Conservation (phyloP, 163 green algal species). For the Chlorella variabilis region DNA sequence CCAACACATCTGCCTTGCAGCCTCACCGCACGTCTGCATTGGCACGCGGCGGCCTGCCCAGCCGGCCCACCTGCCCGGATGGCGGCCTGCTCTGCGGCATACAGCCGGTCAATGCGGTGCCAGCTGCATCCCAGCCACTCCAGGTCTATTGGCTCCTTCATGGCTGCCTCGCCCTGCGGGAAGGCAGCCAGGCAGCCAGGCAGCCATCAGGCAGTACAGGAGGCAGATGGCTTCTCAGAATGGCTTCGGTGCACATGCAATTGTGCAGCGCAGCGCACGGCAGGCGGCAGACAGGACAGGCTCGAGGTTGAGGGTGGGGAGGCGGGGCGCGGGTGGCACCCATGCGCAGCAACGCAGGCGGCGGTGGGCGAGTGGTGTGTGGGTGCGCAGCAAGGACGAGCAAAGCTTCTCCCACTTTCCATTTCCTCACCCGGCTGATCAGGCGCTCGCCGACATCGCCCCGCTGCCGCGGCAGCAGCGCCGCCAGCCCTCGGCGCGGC, state of each 20-base stretch:
- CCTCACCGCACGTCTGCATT: no score
- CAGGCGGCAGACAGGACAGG: no score
- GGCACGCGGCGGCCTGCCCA: no score
- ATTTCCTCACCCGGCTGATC: neutral
- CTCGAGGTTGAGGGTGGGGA: no score
- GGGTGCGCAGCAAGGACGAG: no score
- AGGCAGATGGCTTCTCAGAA: no score
- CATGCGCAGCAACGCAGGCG: no score
- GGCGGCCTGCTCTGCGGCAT: slow-evolving; percentile 7
- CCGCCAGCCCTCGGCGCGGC: neutral
- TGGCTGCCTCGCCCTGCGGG: slow-evolving; percentile 3
- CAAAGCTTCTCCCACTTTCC: no score
- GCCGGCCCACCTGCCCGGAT: neutral
- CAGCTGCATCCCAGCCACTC: slow-evolving; percentile 22
- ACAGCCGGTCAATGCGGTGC: slow-evolving; percentile 5
- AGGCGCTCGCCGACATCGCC: neutral
- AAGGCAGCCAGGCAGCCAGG: neutral
- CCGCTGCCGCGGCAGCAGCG: slow-evolving; percentile 4
- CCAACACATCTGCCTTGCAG: no score
- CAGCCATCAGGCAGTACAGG: neutral
- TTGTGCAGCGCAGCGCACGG: neutral
- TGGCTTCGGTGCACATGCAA: no score
- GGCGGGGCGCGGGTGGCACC: no score
- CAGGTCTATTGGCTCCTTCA: slow-evolving; percentile 11
- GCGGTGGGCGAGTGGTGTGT: no score